These are phyloP conservation scores for Fusarium tanahbumbuense DNA, from an alignment of 2,329 filamentous ascomycete species.

Conservation along the genomic window DNA sequence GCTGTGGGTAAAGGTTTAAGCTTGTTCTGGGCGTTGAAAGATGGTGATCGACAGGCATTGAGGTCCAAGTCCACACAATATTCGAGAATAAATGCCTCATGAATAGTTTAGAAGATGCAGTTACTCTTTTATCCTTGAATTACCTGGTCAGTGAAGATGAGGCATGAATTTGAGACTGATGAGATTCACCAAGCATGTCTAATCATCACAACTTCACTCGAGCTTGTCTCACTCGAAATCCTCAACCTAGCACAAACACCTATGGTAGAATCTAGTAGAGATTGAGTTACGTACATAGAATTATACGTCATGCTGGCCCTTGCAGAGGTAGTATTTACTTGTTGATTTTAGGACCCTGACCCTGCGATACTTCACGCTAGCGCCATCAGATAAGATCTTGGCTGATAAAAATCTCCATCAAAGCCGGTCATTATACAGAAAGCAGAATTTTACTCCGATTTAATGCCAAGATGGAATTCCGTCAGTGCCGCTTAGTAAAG, in stretches of 20 bases:
- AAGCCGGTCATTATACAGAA: too few relatives aligned
- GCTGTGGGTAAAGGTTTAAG: constrained; percentile 33
- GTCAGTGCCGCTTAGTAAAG: background rate
- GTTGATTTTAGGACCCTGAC: constrained; percentile 2
- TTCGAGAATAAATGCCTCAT: constrained; percentile 2
- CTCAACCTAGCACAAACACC: background rate
- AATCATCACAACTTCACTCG: background rate
- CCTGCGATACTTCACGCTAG: background rate
- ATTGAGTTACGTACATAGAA: background rate
- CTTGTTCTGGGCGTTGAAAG: constrained; percentile 14
- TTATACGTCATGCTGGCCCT: background rate
- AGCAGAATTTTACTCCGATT: constrained; percentile 1
- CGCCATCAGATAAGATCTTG: constrained; percentile 26
- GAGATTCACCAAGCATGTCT: background rate
- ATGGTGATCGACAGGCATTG: constrained; percentile 23
- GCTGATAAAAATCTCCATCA: background rate
- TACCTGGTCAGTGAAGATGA: background rate
- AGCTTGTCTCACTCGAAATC: background rate
- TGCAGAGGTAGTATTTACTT: background rate
- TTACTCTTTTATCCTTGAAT: background rate
- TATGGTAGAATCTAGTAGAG: background rate
- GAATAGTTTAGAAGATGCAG: background rate
- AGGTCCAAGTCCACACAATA: background rate
- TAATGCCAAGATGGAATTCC: constrained; percentile 1
- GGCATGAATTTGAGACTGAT: background rate